These are phyloP conservation scores for Cornus controversa DNA, from an alignment of 148 eudicot species.

Conservation along the genomic window DNA sequence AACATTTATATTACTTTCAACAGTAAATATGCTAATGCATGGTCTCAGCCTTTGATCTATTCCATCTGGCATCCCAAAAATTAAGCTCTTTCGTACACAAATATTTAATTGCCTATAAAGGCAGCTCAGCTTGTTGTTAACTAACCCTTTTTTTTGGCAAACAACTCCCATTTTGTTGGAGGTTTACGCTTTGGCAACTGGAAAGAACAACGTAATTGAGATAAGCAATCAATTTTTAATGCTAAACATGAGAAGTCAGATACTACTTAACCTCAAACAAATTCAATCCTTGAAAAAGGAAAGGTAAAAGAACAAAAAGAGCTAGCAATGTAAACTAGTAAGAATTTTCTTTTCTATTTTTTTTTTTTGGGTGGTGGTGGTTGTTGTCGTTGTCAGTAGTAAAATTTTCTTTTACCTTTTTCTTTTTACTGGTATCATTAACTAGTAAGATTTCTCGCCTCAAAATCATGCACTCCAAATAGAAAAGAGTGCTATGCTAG, in stretches of 20 bases:
- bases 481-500: too few relatives aligned
- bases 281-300: not conserved
- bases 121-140: constrained; percentile 2
- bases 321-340: too few relatives aligned
- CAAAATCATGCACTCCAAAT: too few relatives aligned
- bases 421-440: too few relatives aligned
- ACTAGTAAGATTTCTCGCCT: too few relatives aligned
- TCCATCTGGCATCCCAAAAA: not conserved
- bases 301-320: too few relatives aligned
- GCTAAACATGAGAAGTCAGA: not conserved
- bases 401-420: too few relatives aligned
- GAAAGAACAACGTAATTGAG: not conserved
- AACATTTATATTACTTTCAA: not conserved
- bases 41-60: not conserved
- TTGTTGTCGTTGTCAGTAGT: too few relatives aligned
- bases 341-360: too few relatives aligned
- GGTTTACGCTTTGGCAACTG: constrained; percentile 89
- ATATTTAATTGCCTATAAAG: not conserved
- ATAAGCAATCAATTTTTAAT: not conserved
- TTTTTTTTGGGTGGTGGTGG: too few relatives aligned
- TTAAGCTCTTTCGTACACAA: not conserved
- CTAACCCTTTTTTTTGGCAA: constrained; percentile 86
- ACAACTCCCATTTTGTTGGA: constrained; percentile 82
- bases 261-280: not conserved
- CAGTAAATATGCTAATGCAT: not conserved